Percentiles rank a stretch among this genome's conserved stretches.
phyloP scores from a whole-genome alignment of 2,329 filamentous ascomycete species.

The Atkinsonella hypoxylon region DNA sequence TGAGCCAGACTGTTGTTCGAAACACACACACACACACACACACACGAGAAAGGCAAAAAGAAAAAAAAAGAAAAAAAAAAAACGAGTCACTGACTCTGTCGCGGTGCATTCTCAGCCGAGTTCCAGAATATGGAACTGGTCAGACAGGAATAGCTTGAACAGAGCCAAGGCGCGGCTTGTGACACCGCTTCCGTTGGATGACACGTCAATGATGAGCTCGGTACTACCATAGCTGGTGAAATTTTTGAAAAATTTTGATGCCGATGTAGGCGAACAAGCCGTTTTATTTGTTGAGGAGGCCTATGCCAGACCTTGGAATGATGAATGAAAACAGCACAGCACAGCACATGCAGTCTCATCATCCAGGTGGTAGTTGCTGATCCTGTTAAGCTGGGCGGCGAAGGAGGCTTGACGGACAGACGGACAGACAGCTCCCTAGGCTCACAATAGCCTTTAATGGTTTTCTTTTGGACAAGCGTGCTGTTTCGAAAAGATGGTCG shows the following conservation, averaged over 20 bases:
- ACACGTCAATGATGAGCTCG: conserved; percentile 52
- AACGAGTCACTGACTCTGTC: not conserved
- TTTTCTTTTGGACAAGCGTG: too few species aligned
- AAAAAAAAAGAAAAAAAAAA: too few species aligned
- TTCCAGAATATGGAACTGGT: conserved; percentile 3
- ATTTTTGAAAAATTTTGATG: conserved; percentile 22
- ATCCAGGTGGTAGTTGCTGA: conserved; percentile 18
- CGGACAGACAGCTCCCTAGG: too few species aligned
- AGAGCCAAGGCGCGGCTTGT: conserved; percentile 33
- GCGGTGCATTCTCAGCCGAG: conserved; percentile 4
- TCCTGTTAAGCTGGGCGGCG: conserved; percentile 7
- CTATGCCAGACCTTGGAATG: conserved; percentile 9
- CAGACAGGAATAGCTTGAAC: conserved; percentile 30
- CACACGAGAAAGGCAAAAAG: too few species aligned
- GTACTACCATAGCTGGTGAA: conserved; percentile 13
- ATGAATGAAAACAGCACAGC: too few species aligned
- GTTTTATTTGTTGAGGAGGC: not conserved
- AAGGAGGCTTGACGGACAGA: not conserved
- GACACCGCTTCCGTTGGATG: conserved; percentile 46
- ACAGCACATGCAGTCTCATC: conserved; percentile 17
- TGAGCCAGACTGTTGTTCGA: too few species aligned
- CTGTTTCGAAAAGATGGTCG: too few species aligned
- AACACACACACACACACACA: too few species aligned
- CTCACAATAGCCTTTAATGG: too few species aligned
- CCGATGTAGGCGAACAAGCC: conserved; percentile 10